Conservation (phyloP, 2,329 filamentous ascomycete species). For the Nemania diffusa region DNA sequence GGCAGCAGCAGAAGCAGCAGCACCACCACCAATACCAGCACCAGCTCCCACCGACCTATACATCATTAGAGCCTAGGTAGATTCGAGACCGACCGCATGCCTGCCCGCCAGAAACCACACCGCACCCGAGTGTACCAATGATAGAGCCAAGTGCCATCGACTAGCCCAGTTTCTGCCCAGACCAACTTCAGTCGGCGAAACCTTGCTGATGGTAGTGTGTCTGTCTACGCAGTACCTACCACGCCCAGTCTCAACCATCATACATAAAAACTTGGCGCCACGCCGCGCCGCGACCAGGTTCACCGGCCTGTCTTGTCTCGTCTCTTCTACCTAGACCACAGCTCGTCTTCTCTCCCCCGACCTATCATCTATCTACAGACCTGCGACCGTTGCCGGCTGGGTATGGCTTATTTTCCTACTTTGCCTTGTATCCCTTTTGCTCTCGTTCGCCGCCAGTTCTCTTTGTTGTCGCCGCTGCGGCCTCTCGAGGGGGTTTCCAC, state of each 20-base stretch:
- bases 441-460: constrained; percentile 14
- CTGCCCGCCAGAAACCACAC: constrained; percentile 9
- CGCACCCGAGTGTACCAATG: constrained; percentile 31
- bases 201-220: constrained; percentile 28
- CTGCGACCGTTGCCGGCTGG: constrained; percentile 11
- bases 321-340: constrained; percentile 13
- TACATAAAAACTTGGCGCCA: constrained; percentile 33
- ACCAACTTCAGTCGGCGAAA: constrained; percentile 31
- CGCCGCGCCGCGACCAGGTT: constrained; percentile 27
- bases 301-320: constrained; percentile 14
- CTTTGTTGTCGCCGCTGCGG: constrained; percentile 11
- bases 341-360: constrained; percentile 7
- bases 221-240: too few species aligned
- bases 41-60: neutral
- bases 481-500: constrained; percentile 7
- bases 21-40: neutral
- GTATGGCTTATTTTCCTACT: constrained; percentile 7
- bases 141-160: constrained; percentile 30
- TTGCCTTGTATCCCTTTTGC: constrained; percentile 7
- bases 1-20: neutral
- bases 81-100: constrained; percentile 25
- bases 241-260: constrained; percentile 30
- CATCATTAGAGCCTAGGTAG: constrained; percentile 2
- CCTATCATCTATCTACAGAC: constrained; percentile 15
- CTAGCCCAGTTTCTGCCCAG: constrained; percentile 27